Evolutionary conservation across 192 early-diverging fungal species (phyloP).

Genomic region (Haplosporangium gracile): DNA sequence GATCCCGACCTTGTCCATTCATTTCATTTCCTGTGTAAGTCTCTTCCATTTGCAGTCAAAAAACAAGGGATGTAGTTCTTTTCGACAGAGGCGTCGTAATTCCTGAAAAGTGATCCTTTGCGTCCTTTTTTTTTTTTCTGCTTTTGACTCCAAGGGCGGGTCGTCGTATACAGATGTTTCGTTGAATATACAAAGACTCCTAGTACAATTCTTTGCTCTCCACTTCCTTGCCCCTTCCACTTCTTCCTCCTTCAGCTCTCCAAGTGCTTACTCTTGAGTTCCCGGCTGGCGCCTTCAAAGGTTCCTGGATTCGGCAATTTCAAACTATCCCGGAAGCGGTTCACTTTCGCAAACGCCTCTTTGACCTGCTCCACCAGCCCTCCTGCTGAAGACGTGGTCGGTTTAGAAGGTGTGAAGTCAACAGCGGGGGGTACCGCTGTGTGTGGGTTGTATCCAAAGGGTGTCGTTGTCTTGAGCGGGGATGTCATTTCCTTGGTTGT

Average conservation of each 20-base stretch:
- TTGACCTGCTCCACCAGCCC: constrained; percentile 48
- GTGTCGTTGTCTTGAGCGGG: constrained; percentile 49
- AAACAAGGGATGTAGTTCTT: too few species aligned
- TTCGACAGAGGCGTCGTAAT: too few species aligned
- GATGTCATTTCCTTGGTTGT: constrained; percentile 22
- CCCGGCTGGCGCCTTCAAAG: constrained; percentile 86
- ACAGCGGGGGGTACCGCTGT: constrained; percentile 9
- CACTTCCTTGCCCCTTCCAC: not conserved
- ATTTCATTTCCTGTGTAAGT: too few species aligned
- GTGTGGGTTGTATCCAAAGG: constrained; percentile 52
- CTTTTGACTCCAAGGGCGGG: too few species aligned
- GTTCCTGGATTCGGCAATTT: constrained; percentile 85
- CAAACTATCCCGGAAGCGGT: constrained; percentile 55
- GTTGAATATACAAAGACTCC: not conserved
- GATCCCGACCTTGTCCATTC: too few species aligned
- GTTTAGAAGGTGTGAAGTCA: not conserved
- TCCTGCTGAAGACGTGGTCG: constrained; percentile 1
- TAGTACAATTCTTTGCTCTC: too few species aligned
- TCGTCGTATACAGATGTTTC: too few species aligned
- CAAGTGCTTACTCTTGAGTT: constrained; percentile 76
- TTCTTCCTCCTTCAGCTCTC: too few species aligned
- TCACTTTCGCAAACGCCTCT: constrained; percentile 33
- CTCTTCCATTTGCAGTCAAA: too few species aligned
- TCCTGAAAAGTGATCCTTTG: too few species aligned
- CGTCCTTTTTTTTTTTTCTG: too few species aligned